phyloP scores from a whole-genome alignment of 1,284 basidiomycete genomes.

The Wallemia mellicola region DNA sequence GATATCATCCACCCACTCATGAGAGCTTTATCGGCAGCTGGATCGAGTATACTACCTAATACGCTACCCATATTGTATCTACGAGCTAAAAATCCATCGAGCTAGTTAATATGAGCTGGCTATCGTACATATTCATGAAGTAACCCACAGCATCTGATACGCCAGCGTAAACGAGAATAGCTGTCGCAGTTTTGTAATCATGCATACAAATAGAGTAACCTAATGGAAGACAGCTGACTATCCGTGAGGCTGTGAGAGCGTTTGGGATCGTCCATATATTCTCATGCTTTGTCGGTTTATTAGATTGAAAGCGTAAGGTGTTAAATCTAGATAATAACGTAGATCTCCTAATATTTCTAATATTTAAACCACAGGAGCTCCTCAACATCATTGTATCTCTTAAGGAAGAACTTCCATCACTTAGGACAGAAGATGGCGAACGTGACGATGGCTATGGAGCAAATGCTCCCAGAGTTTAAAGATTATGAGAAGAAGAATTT shows the following conservation, averaged over 20 bases:
- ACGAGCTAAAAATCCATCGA: slow-evolving; percentile 70
- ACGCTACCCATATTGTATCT: slow-evolving; percentile 59
- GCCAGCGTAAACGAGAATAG: slow-evolving; percentile 59
- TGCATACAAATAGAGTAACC: slow-evolving; percentile 74
- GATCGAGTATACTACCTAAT: slow-evolving; percentile 78
- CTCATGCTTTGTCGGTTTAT: slow-evolving; percentile 22
- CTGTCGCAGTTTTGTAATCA: slow-evolving; percentile 47
- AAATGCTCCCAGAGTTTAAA: not conserved
- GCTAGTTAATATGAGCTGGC: slow-evolving; percentile 18
- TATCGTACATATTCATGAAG: not conserved
- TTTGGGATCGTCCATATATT: slow-evolving; percentile 93
- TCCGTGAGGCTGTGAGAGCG: slow-evolving; percentile 55
- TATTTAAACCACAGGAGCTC: not conserved
- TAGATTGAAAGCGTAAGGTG: not conserved
- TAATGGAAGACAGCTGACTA: slow-evolving; percentile 58
- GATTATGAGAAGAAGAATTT: not conserved
- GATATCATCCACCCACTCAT: slow-evolving; percentile 23
- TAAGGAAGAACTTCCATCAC: not conserved
- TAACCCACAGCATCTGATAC: slow-evolving; percentile 47
- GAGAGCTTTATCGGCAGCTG: slow-evolving; percentile 81
- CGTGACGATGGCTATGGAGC: not conserved
- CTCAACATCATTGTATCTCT: not conserved
- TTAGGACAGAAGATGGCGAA: not conserved
- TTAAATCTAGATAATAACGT: not conserved
- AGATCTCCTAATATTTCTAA: not conserved